Evolutionary conservation across 2,329 filamentous ascomycete genomes (phyloP).

Genomic region (Phaeosphaeria sp.): DNA sequence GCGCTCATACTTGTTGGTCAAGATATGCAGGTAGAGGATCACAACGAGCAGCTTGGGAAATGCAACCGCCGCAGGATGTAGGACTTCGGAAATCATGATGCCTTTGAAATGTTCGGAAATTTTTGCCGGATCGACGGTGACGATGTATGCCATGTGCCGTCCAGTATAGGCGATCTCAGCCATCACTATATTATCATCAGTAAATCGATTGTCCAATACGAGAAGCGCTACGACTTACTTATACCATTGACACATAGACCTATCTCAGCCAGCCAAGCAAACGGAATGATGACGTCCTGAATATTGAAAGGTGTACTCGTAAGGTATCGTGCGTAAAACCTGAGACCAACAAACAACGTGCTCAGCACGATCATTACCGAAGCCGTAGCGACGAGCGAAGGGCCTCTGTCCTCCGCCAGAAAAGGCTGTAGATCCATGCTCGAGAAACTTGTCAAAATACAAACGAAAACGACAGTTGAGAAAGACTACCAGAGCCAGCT

Average conservation of each 20-base stretch:
- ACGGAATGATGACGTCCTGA: conserved; percentile 30
- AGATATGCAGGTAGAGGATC: conserved; percentile 31
- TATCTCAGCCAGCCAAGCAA: conserved; percentile 29
- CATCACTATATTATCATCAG: conserved; percentile 21
- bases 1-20: conserved; percentile 33
- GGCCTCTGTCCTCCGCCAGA: conserved; percentile 22
- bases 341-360: conserved; percentile 26
- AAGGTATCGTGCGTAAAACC: conserved; percentile 30
- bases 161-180: conserved; percentile 29
- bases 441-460: neutral
- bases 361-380: conserved; percentile 24
- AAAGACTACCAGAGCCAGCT: conserved; percentile 1
- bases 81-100: conserved; percentile 29
- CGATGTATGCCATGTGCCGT: conserved; percentile 26
- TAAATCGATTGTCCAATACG: neutral
- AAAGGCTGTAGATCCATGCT: conserved; percentile 11
- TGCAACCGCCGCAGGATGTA: conserved; percentile 34
- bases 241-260: conserved; percentile 27
- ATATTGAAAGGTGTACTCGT: conserved; percentile 19
- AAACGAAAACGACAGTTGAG: neutral
- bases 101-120: conserved; percentile 30
- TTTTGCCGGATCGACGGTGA: conserved; percentile 17
- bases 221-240: conserved; percentile 14
- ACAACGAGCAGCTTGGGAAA: conserved; percentile 36
- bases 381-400: conserved; percentile 19